phyloP scores from a whole-genome alignment of 73 alveolate genomes.

The Blepharisma stoltei region DNA sequence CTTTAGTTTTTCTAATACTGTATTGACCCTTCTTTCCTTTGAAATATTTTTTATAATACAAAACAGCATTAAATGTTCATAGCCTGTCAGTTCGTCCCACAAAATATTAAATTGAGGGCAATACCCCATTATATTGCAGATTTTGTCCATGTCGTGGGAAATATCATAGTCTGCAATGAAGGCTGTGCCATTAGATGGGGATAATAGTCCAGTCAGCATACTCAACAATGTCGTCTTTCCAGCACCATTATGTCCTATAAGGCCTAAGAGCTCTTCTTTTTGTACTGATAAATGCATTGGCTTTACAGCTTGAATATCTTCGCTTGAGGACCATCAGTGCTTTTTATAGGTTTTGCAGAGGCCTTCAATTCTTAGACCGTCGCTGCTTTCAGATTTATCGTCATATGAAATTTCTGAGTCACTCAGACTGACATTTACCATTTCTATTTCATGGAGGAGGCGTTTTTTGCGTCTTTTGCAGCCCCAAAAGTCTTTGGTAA shows the following conservation, averaged over 20 bases:
- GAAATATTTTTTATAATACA: slow-evolving; percentile 56
- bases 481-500: slow-evolving; percentile 26
- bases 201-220: slow-evolving; percentile 53
- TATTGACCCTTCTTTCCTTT: slow-evolving; percentile 32
- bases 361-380: slow-evolving; percentile 42
- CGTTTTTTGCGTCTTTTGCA: slow-evolving; percentile 3
- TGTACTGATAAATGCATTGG: neutral
- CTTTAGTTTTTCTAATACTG: slow-evolving; percentile 31
- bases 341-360: slow-evolving; percentile 44
- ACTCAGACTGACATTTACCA: neutral
- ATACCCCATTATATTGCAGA: slow-evolving; percentile 33
- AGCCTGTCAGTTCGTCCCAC: slow-evolving; percentile 36
- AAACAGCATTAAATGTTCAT: slow-evolving; percentile 40
- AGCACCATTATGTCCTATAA: slow-evolving; percentile 66
- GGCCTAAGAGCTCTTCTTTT: slow-evolving; percentile 43
- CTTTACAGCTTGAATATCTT: slow-evolving; percentile 35
- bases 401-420: neutral
- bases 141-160: slow-evolving; percentile 3
- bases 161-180: slow-evolving; percentile 35
- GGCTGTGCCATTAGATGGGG: slow-evolving; percentile 47
- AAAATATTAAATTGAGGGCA: slow-evolving; percentile 48
- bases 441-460: neutral
- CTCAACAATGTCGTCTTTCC: slow-evolving; percentile 57
- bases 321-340: slow-evolving; percentile 41
- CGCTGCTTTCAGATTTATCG: slow-evolving; percentile 18